A percentile compares a stretch with the other conserved stretches of the same genome.
Evolutionary conservation across 129 eudicot species (phyloP).

Genomic region (sunflower (Helianthus annuus)): HanXRQr2.0-SUNRISE NC_035447.2:105398173-105398672

Average conservation of each 20-base stretch:
- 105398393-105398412: not conserved
- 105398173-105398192: no score
- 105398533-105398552: slow-evolving; percentile 53
- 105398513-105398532: slow-evolving; percentile 45
- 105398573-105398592: slow-evolving; percentile 53
- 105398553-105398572: slow-evolving; percentile 37
- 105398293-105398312: not conserved
- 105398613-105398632: slow-evolving; percentile 50
- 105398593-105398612: slow-evolving; percentile 51
- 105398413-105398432: not conserved
- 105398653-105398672: slow-evolving; percentile 50
- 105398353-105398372: not conserved
- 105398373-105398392: not conserved
- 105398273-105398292: not conserved
- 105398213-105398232: no score
- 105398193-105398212: no score
- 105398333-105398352: not conserved
- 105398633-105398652: slow-evolving; percentile 44
- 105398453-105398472: slow-evolving; percentile 49
- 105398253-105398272: not conserved
- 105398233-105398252: not conserved
- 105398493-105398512: slow-evolving; percentile 14
- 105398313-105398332: slow-evolving; percentile 15
- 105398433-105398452: slow-evolving; percentile 30
- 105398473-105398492: slow-evolving; percentile 30